Base-by-base conservation (phyloP, 139 green algal species). In the Nannochloris sp. region DNA sequence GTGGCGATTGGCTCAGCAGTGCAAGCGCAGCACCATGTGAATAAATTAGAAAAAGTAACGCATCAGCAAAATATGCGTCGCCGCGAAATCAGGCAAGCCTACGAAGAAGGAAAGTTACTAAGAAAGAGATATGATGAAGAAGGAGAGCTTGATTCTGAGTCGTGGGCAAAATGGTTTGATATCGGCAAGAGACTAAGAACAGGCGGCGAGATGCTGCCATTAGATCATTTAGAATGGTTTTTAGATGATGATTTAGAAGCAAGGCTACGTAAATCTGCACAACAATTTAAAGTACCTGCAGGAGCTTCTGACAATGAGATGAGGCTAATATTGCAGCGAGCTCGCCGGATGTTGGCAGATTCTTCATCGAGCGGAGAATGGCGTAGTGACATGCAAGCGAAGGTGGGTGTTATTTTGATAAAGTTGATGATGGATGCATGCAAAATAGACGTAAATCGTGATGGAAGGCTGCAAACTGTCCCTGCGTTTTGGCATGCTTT, bases 11-110 rank as follows among this genome's bases (percentile, higher is more conserved):
- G 77, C 15, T 48, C 76, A 60, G 72, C 72, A 14, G 64, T 80
- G 14, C 68, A 83, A 61, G 46, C 23, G 2, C 76, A 83, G 65
- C 61, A 79, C 27, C 64, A 77, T 54, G 54, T 83, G 36, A 45
- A 77, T 35, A 54, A 64, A 60, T 55, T 82, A 59, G 63, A 73
- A 55, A 30, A 51, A 14, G 51, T 61, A 47, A 42, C 59, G 13
- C 57, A 70, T 45, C 3, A 62, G 54, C 36, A 63, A 38, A 79
- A 79, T 67, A 45, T 71, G 68, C 51, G 29, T 29, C 42, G 53
- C 3, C 36, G 53, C 4, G 60, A 82, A 59, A 46, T 79, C 13
- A 38, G 35, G 36, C 38, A 55, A 34, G 60, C 68, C 23, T 79
- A 73, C 48, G 13, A 48, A n/a, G 24, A 66, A 61, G 56, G 34